Evolutionary conservation across 2,329 filamentous ascomycete species (phyloP).

Genomic region (Stylonectria norvegica): DNA sequence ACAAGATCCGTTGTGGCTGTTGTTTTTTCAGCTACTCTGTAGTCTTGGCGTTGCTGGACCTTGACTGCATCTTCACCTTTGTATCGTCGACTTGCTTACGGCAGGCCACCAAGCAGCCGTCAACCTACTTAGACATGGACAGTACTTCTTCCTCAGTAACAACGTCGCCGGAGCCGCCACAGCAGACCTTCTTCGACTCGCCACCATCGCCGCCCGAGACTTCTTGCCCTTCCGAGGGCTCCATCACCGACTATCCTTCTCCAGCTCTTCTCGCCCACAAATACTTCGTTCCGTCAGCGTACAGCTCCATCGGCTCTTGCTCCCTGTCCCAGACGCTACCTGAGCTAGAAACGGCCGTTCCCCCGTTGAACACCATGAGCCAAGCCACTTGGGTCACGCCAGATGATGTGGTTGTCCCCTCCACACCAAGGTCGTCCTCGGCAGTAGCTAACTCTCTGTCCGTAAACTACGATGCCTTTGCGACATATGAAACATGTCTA

Average conservation of each 20-base stretch:
- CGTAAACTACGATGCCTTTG: slow-evolving; percentile 51
- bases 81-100: too few relatives aligned
- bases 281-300: slow-evolving; percentile 42
- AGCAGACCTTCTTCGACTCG: slow-evolving; percentile 21
- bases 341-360: slow-evolving; percentile 15
- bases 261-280: slow-evolving; percentile 42
- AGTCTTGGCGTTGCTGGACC: slow-evolving; percentile 24
- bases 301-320: slow-evolving; percentile 37
- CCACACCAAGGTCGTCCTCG: slow-evolving; percentile 33
- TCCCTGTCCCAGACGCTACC: slow-evolving; percentile 35
- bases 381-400: slow-evolving; percentile 44
- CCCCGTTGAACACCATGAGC: slow-evolving; percentile 36
- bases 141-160: slow-evolving; percentile 47
- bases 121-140: slow-evolving; percentile 46
- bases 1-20: slow-evolving; percentile 13
- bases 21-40: slow-evolving; percentile 7
- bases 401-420: slow-evolving; percentile 36
- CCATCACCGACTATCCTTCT: slow-evolving; percentile 45
- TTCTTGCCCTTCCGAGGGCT: slow-evolving; percentile 29
- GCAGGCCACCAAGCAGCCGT: too few relatives aligned
- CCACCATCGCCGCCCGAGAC: slow-evolving; percentile 32
- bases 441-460: slow-evolving; percentile 45
- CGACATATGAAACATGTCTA: slow-evolving; percentile 42
- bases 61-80: too few relatives aligned
- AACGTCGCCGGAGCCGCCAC: slow-evolving; percentile 38